Base-by-base conservation (phyloP, 2,329 filamentous ascomycete species). In the Pseudogymnoascus sp. region DNA sequence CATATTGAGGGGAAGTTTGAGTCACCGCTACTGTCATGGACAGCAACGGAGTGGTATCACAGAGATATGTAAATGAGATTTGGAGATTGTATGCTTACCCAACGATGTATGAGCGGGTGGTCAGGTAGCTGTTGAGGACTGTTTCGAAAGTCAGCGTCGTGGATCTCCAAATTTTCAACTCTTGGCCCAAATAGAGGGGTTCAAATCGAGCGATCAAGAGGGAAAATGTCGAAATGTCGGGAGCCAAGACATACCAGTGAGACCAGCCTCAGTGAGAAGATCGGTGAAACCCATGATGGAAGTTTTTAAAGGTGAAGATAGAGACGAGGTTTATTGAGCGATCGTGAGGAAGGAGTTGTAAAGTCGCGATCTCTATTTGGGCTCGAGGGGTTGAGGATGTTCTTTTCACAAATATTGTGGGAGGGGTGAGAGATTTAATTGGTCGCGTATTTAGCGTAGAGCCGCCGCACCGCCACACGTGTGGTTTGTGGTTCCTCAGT, bases 71-170 rank as follows among this genome's bases (percentile, higher is more conserved):
- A 28, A 19, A 36, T 69, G 67, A 68, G 60, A 66, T 53, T 62
- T 23, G 68, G 61, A 64, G 50, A 64, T 61, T 50, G 38, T 64
- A 62, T 61, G 86, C 90, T 76, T 88, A 93, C 90, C 90, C 90
- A 79, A 87, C 80, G 74, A 93, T 87, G 82, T 93, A 93, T 79
- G 86, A 90, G 75, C 88, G 86, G 74, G 87, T 90, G 76, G 81
- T 82, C 75, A 89, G 80, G 85, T 85, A 90, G 80, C 78, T 83
- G 82, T 91, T 87, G 72, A 90, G 84, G 73, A 87, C 84, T 87
- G 75, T 15, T 9, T 73, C 67, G 71, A 72, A 72, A 68, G 68
- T 75, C 69, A 74, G 69, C 68, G 65, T 57, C n/a, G 50, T 57
- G 31, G 28, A 57, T 57, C 50, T 57, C 65, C 28, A 60, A 61